Evolutionary conservation across 169 alveolate species (phyloP).

Genomic region (Cryptosporidium xiaoi): DNA sequence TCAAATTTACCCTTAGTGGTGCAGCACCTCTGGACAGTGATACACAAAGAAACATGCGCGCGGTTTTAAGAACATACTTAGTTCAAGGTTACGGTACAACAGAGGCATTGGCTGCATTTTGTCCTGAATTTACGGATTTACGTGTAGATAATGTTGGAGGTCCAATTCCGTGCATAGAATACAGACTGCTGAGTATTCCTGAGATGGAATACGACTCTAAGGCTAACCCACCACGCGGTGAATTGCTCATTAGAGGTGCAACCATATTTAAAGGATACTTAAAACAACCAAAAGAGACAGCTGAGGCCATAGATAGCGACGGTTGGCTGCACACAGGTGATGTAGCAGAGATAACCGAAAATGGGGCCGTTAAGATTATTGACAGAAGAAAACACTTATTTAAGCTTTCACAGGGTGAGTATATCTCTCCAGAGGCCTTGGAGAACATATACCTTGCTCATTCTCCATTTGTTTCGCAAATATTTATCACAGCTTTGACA

Average conservation of each 20-base stretch:
- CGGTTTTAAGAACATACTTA: constrained; percentile 87
- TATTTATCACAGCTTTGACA: constrained; percentile 81
- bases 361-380: constrained; percentile 90
- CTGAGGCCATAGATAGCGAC: constrained; percentile 88
- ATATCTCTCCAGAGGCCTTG: constrained; percentile 94
- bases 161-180: constrained; percentile 83
- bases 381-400: constrained; percentile 94
- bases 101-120: constrained; percentile 90
- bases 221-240: constrained; percentile 91
- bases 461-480: constrained; percentile 76
- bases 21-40: constrained; percentile 90
- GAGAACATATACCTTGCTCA: constrained; percentile 86
- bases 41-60: constrained; percentile 86
- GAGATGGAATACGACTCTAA: constrained; percentile 89
- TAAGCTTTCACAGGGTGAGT: constrained; percentile 95
- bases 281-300: constrained; percentile 86
- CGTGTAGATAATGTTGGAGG: constrained; percentile 91
- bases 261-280: constrained; percentile 89
- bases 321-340: constrained; percentile 95
- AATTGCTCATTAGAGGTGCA: constrained; percentile 88
- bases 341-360: constrained; percentile 86
- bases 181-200: constrained; percentile 91
- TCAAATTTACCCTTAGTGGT: constrained; percentile 88
- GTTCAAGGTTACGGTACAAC: constrained; percentile 95
- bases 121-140: constrained; percentile 83